These are phyloP conservation scores for Cordyceps javanica DNA, from an alignment of 2,329 filamentous ascomycete genomes.

Conservation along the genomic window DNA sequence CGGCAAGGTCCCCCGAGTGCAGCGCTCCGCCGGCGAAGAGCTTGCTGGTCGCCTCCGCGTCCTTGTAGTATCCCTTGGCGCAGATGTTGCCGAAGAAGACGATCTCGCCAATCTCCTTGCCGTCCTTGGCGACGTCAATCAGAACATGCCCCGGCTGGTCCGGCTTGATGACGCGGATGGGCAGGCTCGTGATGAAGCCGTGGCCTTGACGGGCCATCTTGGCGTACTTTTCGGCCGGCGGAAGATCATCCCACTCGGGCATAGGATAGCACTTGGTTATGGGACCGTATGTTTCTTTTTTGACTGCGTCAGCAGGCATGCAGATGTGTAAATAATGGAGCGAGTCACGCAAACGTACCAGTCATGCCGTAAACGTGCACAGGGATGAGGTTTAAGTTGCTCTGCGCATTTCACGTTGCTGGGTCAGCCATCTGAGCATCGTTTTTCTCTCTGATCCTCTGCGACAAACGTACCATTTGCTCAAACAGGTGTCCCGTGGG, in stretches of 20 bases:
- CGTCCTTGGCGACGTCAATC: constrained; percentile 42
- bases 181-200: constrained; percentile 77
- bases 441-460: not conserved
- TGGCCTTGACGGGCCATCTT: constrained; percentile 94
- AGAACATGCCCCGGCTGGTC: constrained; percentile 58
- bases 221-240: constrained; percentile 70
- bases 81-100: constrained; percentile 91
- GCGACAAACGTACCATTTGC: constrained; percentile 72
- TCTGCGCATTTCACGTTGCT: constrained; percentile 26
- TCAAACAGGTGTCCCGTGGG: constrained; percentile 88
- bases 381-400: constrained; percentile 70
- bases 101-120: constrained; percentile 50
- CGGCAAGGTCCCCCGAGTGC: constrained; percentile 87
- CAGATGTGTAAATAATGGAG: not conserved
- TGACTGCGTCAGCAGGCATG: not conserved
- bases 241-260: constrained; percentile 73
- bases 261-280: constrained; percentile 91
- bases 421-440: not conserved
- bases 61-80: constrained; percentile 86
- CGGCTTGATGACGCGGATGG: constrained; percentile 74
- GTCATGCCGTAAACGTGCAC: constrained; percentile 89
- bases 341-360: constrained; percentile 19
- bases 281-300: constrained; percentile 80
- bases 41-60: constrained; percentile 76
- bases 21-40: constrained; percentile 80